Evolutionary conservation across 768 basidiomycete genomes (phyloP).

Genomic region (Kwoniella europaea): DNA sequence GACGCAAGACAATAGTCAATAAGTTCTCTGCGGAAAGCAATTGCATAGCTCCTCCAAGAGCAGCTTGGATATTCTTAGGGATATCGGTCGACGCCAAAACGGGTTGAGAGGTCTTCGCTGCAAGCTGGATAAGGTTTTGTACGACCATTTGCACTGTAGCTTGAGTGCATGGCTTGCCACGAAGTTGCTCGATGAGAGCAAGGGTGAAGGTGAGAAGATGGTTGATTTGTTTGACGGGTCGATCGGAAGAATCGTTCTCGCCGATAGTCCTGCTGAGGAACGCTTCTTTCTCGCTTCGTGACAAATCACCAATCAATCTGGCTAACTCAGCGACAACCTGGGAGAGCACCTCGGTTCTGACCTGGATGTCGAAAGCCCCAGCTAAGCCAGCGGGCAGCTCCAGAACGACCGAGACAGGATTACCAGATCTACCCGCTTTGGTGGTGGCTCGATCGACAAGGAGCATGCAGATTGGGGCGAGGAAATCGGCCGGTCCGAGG

Average conservation of each 20-base stretch:
- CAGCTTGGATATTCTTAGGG: conserved; percentile 29
- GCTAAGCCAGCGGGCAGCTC: conserved; percentile 69
- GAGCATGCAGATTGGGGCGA: conserved; percentile 81
- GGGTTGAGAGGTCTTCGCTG: conserved; percentile 16
- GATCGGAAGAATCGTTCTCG: conserved; percentile 35
- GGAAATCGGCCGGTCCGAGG: conserved; percentile 77
- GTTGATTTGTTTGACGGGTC: conserved; percentile 65
- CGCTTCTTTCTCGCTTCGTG: conserved; percentile 40
- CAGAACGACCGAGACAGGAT: conserved; percentile 66
- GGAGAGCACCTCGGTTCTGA: conserved; percentile 61
- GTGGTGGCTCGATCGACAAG: conserved; percentile 78
- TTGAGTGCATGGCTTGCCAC: conserved; percentile 43
- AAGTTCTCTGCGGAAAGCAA: conserved; percentile 76
- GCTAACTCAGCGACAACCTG: conserved; percentile 72
- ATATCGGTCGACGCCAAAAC: conserved; percentile 22
- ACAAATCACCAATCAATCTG: conserved; percentile 62
- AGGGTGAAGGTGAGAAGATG: conserved; percentile 64
- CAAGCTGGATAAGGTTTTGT: conserved; percentile 33
- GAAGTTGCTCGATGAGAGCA: conserved; percentile 61
- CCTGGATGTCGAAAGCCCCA: conserved; percentile 38
- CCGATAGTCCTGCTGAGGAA: conserved; percentile 63
- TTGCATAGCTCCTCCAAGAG: conserved; percentile 65
- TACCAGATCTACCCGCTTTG: conserved; percentile 66
- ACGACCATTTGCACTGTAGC: conserved; percentile 32
- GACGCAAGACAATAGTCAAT: conserved; percentile 64